These are phyloP conservation scores for Scalesia atractyloides DNA, from an alignment of 129 eudicot genomes.

Conservation along the genomic window DNA sequence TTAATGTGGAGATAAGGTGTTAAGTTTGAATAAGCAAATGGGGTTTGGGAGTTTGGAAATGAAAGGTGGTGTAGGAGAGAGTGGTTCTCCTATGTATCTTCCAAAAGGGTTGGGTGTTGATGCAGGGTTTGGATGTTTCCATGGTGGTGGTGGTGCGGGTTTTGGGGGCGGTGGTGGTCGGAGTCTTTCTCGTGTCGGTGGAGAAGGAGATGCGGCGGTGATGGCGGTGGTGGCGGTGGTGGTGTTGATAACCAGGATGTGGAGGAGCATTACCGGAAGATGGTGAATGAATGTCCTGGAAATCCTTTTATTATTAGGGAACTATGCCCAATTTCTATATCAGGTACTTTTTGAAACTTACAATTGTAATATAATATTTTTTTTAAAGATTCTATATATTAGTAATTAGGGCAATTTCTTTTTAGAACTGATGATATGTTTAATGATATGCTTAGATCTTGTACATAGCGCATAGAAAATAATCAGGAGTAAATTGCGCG, in stretches of 20 bases:
- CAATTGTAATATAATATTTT: neutral
- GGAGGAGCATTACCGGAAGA: constrained; percentile 72
- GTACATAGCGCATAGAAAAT: no score
- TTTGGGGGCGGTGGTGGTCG: constrained; percentile 41
- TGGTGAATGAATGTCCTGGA: constrained; percentile 74
- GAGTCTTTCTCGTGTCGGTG: constrained; percentile 28
- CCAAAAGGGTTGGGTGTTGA: constrained; percentile 74
- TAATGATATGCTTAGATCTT: no score
- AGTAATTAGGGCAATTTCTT: neutral
- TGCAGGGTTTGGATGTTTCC: constrained; percentile 22
- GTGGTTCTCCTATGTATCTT: constrained; percentile 58
- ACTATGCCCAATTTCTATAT: constrained; percentile 77
- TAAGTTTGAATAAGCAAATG: constrained; percentile 34
- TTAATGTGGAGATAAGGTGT: constrained; percentile 17
- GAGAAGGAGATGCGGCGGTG: constrained; percentile 40
- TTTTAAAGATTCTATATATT: neutral
- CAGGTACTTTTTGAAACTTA: constrained; percentile 38
- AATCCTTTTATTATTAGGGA: constrained; percentile 61
- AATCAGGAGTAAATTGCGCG: no score
- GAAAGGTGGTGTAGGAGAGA: constrained; percentile 25
- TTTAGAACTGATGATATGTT: no score
- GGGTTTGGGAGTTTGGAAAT: constrained; percentile 24
- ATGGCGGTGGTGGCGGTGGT: constrained; percentile 43
- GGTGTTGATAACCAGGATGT: constrained; percentile 35
- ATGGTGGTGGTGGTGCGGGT: constrained; percentile 41